These are phyloP conservation scores for Linderniella brevidens DNA, from an alignment of 257 asterid species.

Conservation along the genomic window DNA sequence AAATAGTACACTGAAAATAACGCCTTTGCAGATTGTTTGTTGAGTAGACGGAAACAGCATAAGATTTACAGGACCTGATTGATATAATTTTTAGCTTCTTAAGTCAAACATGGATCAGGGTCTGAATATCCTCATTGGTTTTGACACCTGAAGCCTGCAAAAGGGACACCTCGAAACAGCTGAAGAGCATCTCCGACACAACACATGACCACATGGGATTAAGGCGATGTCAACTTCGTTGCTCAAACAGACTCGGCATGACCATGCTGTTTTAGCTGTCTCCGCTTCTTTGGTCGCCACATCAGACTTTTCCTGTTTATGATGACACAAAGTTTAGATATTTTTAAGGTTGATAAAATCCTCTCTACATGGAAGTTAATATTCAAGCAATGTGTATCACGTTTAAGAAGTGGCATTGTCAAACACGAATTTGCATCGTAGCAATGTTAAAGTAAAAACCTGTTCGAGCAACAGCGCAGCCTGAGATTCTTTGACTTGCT, in stretches of 20 bases:
- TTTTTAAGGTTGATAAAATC: no score
- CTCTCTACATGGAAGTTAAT: no score
- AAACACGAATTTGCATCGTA: no score
- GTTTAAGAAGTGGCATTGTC: neutral
- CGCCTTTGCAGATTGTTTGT: no score
- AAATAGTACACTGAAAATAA: no score
- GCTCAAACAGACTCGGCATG: slow-evolving; percentile 73
- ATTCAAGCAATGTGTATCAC: neutral
- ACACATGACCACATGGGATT: slow-evolving; percentile 86
- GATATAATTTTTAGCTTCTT: no score
- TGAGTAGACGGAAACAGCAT: no score
- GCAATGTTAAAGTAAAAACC: slow-evolving; percentile 29
- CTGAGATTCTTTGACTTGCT: slow-evolving; percentile 81
- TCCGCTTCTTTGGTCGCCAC: slow-evolving; percentile 89
- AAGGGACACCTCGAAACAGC: slow-evolving; percentile 95
- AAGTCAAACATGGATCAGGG: slow-evolving; percentile 27
- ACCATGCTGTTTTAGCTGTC: slow-evolving; percentile 87
- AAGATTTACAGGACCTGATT: no score
- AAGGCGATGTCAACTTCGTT: slow-evolving; percentile 69
- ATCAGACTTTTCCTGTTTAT: slow-evolving; percentile 62
- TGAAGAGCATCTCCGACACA: slow-evolving; percentile 77
- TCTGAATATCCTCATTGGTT: slow-evolving; percentile 58
- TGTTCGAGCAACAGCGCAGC: slow-evolving; percentile 84
- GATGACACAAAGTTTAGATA: neutral
- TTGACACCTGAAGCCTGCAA: slow-evolving; percentile 73